phyloP scores from a whole-genome alignment of 129 eudicot species.

The Glebionis coronaria region DNA sequence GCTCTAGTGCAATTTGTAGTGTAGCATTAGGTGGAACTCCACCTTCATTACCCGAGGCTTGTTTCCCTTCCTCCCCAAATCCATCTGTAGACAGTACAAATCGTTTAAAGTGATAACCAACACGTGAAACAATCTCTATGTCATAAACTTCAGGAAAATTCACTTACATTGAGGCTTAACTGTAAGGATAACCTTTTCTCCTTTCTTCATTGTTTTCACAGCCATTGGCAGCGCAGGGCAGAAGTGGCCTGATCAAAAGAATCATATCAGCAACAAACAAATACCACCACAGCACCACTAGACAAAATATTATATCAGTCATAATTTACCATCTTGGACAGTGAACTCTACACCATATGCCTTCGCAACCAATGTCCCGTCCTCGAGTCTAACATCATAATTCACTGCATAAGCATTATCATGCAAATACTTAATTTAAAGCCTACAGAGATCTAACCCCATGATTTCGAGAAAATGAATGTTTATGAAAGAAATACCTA shows the following conservation, averaged over 20 bases:
- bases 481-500: slow-evolving; percentile 42
- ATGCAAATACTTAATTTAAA: not conserved
- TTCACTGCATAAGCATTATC: slow-evolving; percentile 51
- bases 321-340: slow-evolving; percentile 60
- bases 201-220: slow-evolving; percentile 97
- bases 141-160: not conserved
- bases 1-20: slow-evolving; percentile 57
- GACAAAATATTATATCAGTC: not conserved
- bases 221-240: slow-evolving; percentile 90
- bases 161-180: slow-evolving; percentile 88
- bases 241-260: slow-evolving; percentile 46
- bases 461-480: not conserved
- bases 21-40: slow-evolving; percentile 87
- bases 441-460: not conserved
- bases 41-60: slow-evolving; percentile 58
- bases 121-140: not conserved
- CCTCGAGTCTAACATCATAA: slow-evolving; percentile 78
- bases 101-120: not conserved
- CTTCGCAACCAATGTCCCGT: slow-evolving; percentile 65
- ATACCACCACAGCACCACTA: not conserved
- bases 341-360: slow-evolving; percentile 79
- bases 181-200: slow-evolving; percentile 66
- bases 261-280: slow-evolving; percentile 3
- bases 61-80: slow-evolving; percentile 85
- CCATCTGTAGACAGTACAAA: slow-evolving; percentile 57